A percentile compares a stretch with the other conserved stretches of the same genome.
Conservation (phyloP, 1,284 basidiomycete species). For the Pholiota adiposa region DNA sequence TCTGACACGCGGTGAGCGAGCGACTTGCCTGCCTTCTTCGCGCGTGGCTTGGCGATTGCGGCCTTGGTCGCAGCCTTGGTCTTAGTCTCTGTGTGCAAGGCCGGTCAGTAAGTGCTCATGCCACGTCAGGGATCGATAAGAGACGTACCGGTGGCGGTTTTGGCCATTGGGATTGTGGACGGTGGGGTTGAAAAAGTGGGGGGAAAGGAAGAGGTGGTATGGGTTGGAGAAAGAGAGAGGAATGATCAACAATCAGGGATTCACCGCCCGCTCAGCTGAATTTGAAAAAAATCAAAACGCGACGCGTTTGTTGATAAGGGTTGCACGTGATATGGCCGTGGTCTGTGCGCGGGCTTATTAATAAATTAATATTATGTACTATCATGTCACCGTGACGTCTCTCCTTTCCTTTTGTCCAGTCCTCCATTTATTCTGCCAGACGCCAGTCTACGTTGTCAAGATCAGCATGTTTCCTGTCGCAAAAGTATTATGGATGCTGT, state of each 20-base stretch:
- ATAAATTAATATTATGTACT: too few species aligned
- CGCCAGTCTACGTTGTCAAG: too few species aligned
- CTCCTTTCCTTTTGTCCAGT: slow-evolving; percentile 14
- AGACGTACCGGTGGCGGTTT: slow-evolving; percentile 34
- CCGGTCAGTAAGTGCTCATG: background rate
- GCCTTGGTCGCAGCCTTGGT: slow-evolving; percentile 57
- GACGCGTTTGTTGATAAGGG: slow-evolving; percentile 20
- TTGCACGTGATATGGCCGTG: slow-evolving; percentile 3
- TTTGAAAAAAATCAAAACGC: slow-evolving; percentile 13
- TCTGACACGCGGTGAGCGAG: background rate
- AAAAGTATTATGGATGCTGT: too few species aligned
- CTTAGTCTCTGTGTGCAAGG: slow-evolving; percentile 40
- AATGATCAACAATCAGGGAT: slow-evolving; percentile 11
- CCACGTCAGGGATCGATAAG: background rate
- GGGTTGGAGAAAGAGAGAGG: slow-evolving; percentile 15
- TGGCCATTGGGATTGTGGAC: slow-evolving; percentile 30
- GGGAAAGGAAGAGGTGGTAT: slow-evolving; percentile 12
- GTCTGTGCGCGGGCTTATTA: slow-evolving; percentile 9
- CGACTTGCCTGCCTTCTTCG: slow-evolving; percentile 24
- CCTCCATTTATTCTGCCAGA: slow-evolving; percentile 3
- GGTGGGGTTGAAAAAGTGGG: slow-evolving; percentile 2
- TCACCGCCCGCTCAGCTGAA: slow-evolving; percentile 4
- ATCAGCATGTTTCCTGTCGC: too few species aligned
- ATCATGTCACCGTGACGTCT: background rate
- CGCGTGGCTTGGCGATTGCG: slow-evolving; percentile 45